Conservation (phyloP, 495 filamentous ascomycete genomes). For the Penicillium flavigenum region DNA sequence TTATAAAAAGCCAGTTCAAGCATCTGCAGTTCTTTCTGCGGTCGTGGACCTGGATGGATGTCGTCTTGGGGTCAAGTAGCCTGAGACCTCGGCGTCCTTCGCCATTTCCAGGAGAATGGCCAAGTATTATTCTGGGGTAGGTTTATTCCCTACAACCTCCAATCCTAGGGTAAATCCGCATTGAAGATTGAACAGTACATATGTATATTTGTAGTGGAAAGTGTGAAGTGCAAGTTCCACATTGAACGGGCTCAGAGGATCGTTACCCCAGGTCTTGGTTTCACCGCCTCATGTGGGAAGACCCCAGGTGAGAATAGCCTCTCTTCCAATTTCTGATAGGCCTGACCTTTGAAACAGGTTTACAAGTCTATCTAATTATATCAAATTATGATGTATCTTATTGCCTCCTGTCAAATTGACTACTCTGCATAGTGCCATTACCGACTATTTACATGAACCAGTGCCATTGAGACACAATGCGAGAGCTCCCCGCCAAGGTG, state of each 20-base stretch:
- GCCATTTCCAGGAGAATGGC: neutral
- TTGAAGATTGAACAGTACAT: no score
- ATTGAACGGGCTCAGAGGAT: no score
- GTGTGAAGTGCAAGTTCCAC: no score
- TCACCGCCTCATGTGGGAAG: no score
- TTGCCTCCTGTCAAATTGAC: neutral
- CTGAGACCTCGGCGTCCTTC: neutral
- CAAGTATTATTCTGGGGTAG: neutral
- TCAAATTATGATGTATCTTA: neutral
- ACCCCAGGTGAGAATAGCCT: no score
- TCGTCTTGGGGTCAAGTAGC: neutral
- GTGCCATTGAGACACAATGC: slow-evolving; percentile 8
- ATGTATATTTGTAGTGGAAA: no score
- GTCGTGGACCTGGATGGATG: neutral
- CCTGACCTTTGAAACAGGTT: neutral
- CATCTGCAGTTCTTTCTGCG: neutral
- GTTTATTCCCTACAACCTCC: neutral
- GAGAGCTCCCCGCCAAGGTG: slow-evolving; percentile 9
- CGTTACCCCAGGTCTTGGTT: no score
- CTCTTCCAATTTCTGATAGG: neutral
- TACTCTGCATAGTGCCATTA: slow-evolving; percentile 17
- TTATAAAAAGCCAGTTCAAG: neutral
- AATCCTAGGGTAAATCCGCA: neutral
- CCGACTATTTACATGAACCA: slow-evolving; percentile 9
- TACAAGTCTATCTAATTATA: neutral